phyloP scores from a whole-genome alignment of 768 basidiomycete species.

The Tulasnella sp. region DNA sequence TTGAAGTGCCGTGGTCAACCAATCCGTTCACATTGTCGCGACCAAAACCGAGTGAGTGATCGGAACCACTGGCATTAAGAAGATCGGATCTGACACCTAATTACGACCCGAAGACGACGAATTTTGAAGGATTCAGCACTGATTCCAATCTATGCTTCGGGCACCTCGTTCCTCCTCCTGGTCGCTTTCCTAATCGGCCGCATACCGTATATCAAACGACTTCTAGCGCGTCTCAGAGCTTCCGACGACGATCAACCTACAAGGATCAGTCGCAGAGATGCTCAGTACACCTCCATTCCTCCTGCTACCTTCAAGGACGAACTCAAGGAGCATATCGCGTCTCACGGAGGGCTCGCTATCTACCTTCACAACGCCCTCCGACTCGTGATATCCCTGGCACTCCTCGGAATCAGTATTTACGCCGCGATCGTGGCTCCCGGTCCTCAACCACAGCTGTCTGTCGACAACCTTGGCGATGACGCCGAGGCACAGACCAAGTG shows the following conservation, averaged over 20 bases:
- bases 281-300: constrained; percentile 19
- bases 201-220: constrained; percentile 2
- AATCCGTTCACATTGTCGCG: neutral
- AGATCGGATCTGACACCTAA: too few species aligned
- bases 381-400: constrained; percentile 33
- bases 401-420: constrained; percentile 40
- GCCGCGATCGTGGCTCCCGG: constrained; percentile 31
- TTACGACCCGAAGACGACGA: neutral
- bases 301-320: constrained; percentile 25
- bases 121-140: constrained; percentile 22
- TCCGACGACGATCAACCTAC: neutral
- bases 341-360: constrained; percentile 37
- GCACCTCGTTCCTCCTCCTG: constrained; percentile 27
- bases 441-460: constrained; percentile 13
- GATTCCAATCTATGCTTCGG: constrained; percentile 29
- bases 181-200: constrained; percentile 24
- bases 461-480: constrained; percentile 3
- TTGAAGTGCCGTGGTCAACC: neutral
- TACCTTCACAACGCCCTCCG: constrained; percentile 39
- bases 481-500: constrained; percentile 10
- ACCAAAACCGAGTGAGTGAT: neutral
- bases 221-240: neutral
- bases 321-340: constrained; percentile 30
- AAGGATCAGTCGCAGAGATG: neutral
- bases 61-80: neutral